Evolutionary conservation across 2,329 filamentous ascomycete genomes (phyloP), one percentile per base, ranked within the genome.

Genomic region (Neurospora sp.): DNA sequence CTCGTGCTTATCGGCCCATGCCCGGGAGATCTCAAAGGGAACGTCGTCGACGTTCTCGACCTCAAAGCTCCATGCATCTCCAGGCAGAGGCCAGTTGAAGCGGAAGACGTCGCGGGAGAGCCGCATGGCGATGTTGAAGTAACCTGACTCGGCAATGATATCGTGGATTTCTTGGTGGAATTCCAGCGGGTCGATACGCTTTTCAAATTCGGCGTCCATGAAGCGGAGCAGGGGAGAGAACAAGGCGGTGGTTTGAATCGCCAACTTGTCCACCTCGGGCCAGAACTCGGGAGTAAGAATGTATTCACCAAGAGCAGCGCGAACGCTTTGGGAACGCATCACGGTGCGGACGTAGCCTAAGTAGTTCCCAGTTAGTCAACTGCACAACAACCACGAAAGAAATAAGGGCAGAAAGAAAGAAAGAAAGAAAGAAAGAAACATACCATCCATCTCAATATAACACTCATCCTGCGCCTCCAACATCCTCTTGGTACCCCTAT

Each of bases 271-370:
- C 10, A 83, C 79, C 10, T 69, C 68, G 1, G 72, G 66, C 80
- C 80, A 84, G 75, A 83, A 83, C 2, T 74, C 38, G 0, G 67
- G 69, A 0, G 81, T 77, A 17, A 81, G 36, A 0, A 76, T 70
- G 2, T 73, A 23, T 2, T 66, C 66, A 9, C 69, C 70, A 4
- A 82, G 68, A 2, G 76, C 70, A 15, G 74, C 69, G 66, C 76
- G 75, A 38, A 79, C 77, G 4, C 74, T 74, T 10, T 76, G 71
- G 19, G 77, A 73, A 38, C 80, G 78, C n/a, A 76, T 72, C 17
- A 73, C 67, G 67, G 80, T 82, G 43, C 81, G 79, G 11, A 70
- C 68, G 68, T 80, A 82, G 2, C 80, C 81, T 82, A 66, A 1
- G 38, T 38, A 19, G n/a, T 11, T 7, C 5, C 17, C 17, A 6